Evolutionary conservation across 2,329 filamentous ascomycete species (phyloP).

Genomic region (Diaporthe sp.): DNA sequence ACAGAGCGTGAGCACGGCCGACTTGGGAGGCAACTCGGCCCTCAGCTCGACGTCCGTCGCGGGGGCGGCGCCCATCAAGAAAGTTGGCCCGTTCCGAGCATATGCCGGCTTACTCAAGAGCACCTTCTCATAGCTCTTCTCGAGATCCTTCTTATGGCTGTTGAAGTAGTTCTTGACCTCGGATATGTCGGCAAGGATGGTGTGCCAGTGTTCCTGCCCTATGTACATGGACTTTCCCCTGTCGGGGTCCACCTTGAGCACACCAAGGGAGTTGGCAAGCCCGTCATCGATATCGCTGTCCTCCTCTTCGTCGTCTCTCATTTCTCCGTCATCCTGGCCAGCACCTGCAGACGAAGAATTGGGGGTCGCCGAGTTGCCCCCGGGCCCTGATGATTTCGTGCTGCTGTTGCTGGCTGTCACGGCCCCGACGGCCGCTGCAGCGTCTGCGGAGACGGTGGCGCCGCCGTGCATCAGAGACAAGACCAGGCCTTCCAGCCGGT

Average conservation of each 20-base stretch:
- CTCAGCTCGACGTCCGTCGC: conserved; percentile 82
- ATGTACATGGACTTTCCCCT: conserved; percentile 84
- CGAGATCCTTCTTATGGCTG: conserved; percentile 88
- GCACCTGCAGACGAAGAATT: conserved; percentile 59
- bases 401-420: conserved; percentile 40
- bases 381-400: conserved; percentile 46
- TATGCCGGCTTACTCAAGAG: conserved; percentile 72
- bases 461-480: conserved; percentile 94
- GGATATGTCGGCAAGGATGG: conserved; percentile 82
- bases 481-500: conserved; percentile 91
- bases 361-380: conserved; percentile 51
- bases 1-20: conserved; percentile 85
- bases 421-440: conserved; percentile 44
- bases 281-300: conserved; percentile 78
- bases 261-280: conserved; percentile 78
- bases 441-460: conserved; percentile 54
- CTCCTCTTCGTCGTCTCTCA: conserved; percentile 64
- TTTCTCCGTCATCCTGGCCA: conserved; percentile 64
- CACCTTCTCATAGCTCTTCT: conserved; percentile 82
- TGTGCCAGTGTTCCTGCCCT: conserved; percentile 86
- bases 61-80: conserved; percentile 80
- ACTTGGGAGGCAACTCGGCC: conserved; percentile 81
- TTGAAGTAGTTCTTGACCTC: conserved; percentile 94
- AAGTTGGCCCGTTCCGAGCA: conserved; percentile 74
- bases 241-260: conserved; percentile 82